phyloP scores from a whole-genome alignment of 2,329 filamentous ascomycete species.

The Sporothrix brunneoviolacea region DNA sequence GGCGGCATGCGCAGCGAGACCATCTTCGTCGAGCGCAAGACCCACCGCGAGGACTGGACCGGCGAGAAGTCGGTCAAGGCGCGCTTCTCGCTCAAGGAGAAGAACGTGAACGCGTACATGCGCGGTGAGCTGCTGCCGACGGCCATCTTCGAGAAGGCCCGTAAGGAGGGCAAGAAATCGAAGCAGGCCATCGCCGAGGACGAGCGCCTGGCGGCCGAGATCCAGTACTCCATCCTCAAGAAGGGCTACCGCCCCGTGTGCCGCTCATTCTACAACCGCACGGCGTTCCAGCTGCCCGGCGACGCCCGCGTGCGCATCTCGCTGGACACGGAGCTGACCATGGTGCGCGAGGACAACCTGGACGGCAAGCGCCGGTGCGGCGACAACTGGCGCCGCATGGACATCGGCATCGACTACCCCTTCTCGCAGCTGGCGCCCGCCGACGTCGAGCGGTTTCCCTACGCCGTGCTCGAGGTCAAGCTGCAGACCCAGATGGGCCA shows the following conservation, averaged over 20 bases:
- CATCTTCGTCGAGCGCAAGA: constrained; percentile 96
- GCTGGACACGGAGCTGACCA: constrained; percentile 89
- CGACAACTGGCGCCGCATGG: constrained; percentile 91
- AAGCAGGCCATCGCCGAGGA: constrained; percentile 87
- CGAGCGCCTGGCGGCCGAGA: constrained; percentile 80
- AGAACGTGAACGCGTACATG: constrained; percentile 90
- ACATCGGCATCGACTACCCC: constrained; percentile 93
- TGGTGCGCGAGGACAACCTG: constrained; percentile 91
- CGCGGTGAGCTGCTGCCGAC: constrained; percentile 76
- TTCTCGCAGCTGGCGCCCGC: constrained; percentile 81
- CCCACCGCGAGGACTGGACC: constrained; percentile 97
- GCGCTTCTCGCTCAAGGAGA: constrained; percentile 90
- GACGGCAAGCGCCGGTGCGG: constrained; percentile 71
- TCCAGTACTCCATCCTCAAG: constrained; percentile 88
- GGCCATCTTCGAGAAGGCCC: constrained; percentile 91
- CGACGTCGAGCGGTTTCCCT: constrained; percentile 88
- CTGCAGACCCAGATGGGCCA: constrained; percentile 93
- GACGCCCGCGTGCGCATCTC: constrained; percentile 96
- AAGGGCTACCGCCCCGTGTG: constrained; percentile 84
- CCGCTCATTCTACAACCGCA: constrained; percentile 95
- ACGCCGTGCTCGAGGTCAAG: constrained; percentile 94
- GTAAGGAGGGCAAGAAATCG: constrained; percentile 90
- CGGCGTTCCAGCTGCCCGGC: constrained; percentile 92
- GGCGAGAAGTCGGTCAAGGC: constrained; percentile 99
- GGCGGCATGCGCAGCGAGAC: constrained; percentile 92